Conservation (phyloP, 106 monocot genomes). For the Phalaenopsis aphrodite region DNA sequence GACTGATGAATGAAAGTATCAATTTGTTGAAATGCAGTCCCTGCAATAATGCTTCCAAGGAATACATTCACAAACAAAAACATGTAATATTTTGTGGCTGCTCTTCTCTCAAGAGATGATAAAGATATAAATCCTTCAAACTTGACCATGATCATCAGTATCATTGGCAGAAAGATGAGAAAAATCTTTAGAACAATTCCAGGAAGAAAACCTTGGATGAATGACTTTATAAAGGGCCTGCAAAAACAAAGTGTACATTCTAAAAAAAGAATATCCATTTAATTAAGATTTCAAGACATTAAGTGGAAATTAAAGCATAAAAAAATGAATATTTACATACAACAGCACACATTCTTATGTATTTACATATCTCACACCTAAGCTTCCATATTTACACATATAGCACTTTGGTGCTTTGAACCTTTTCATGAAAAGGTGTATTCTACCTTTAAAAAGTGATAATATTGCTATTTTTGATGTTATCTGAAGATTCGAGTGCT, state of each 20-base stretch:
- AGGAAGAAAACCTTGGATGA: slow-evolving; percentile 96
- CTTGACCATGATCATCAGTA: slow-evolving; percentile 92
- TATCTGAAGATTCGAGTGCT: no score
- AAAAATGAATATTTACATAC: background rate
- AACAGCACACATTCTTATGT: no score
- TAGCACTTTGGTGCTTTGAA: no score
- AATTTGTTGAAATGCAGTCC: slow-evolving; percentile 81
- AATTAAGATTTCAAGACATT: background rate
- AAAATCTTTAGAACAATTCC: slow-evolving; percentile 92
- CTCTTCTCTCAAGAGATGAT: slow-evolving; percentile 71
- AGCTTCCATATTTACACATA: no score
- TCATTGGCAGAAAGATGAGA: slow-evolving; percentile 78
- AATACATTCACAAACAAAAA: slow-evolving; percentile 88
- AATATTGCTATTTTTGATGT: no score
- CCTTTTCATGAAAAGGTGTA: no score
- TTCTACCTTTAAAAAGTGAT: no score
- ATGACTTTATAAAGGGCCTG: slow-evolving; percentile 65
- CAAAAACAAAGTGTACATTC: background rate
- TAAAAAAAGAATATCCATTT: background rate
- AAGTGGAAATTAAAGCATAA: background rate
- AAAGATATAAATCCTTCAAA: slow-evolving; percentile 63
- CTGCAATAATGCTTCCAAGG: slow-evolving; percentile 68
- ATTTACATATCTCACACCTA: no score
- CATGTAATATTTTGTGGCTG: slow-evolving; percentile 78
- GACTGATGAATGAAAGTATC: slow-evolving; percentile 64